Evolutionary conservation across 176 grass and related monocot genomes (phyloP), one percentile per base, ranked within the genome.

Genomic region (Coix lacrymajobi): DNA sequence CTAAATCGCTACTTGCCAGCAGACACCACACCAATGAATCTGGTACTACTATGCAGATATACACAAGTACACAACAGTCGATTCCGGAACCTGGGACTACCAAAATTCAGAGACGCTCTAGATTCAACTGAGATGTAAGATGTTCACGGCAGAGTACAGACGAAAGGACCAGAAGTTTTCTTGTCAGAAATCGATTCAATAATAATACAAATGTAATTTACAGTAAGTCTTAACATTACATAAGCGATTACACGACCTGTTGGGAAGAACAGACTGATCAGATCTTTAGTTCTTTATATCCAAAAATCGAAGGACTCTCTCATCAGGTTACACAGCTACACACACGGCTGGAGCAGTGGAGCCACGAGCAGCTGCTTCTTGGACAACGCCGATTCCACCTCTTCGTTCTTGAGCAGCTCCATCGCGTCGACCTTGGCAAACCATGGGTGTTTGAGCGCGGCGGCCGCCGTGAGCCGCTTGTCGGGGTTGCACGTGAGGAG

Each of bases 401-500:
- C 54, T 5, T 24, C 69, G 15, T 49, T 36, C n/a, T 20, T 19
- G 2, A 1, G 7, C 17, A 33, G 20, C 0, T 40, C n/a, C 41
- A 14, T 2, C 15, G 28, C 41, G 62, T 79, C 62, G n/a, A 10
- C 19, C 65, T 88, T 57, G 32, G 41, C 54, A 62, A 88, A 79
- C 81, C 80, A 88, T 9, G 66, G 81, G 52, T 79, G 87, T 15
- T 46, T 49, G 17, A 88, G 75, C 1, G 87, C 87, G 9, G 66
- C 81, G 5, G 67, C 40, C 46, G 87, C 75, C 70, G 81, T 84
- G 8, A 88, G 73, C 38, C 81, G 70, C 81, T 79, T 79, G 20
- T 79, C 30, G 16, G 81, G 81, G 40, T 79, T 81, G 77, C 69
- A 84, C 5, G 57, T 71, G 15, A 89, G 66, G 40, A 89, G 81